Evolutionary conservation across 2,329 filamentous ascomycete genomes (phyloP).

Genomic region (Nakataea oryzae): DNA sequence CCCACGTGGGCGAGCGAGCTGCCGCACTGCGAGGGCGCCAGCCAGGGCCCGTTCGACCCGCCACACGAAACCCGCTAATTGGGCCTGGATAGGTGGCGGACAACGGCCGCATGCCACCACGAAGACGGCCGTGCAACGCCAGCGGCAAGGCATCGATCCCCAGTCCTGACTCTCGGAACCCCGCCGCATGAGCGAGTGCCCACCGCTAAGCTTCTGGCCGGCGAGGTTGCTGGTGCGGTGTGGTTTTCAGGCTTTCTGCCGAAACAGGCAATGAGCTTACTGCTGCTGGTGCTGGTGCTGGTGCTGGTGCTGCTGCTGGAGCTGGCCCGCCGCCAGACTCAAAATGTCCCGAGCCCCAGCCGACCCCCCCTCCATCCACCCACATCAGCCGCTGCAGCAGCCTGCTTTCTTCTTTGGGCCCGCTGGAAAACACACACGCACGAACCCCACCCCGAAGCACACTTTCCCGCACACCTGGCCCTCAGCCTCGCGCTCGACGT

Average conservation of each 20-base stretch:
- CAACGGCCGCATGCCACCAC: too few relatives aligned
- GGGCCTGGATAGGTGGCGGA: too few relatives aligned
- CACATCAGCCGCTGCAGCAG: too few relatives aligned
- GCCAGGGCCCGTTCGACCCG: neutral
- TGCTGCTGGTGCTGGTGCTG: too few relatives aligned
- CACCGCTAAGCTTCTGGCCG: too few relatives aligned
- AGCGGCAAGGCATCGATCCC: too few relatives aligned
- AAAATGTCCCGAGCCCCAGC: neutral
- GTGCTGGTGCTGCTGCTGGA: too few relatives aligned
- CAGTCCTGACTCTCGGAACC: too few relatives aligned
- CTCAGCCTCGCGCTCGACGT: conserved; percentile 14
- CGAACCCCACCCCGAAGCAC: too few relatives aligned
- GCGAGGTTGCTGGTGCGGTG: neutral
- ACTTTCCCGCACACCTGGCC: neutral
- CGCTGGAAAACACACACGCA: neutral
- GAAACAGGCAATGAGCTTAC: neutral
- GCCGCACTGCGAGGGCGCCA: neutral
- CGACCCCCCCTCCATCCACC: neutral
- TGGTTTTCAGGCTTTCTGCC: neutral
- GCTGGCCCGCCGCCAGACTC: neutral
- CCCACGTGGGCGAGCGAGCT: neutral
- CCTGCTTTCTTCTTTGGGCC: neutral
- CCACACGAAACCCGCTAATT: neutral
- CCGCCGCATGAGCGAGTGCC: too few relatives aligned
- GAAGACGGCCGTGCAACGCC: too few relatives aligned